A percentile compares a stretch with the other conserved stretches of the same genome.
These are phyloP conservation scores for Ophiocordyceps camponoti-rufipedis DNA, from an alignment of 2,329 filamentous ascomycete genomes.

Conservation along the genomic window DNA sequence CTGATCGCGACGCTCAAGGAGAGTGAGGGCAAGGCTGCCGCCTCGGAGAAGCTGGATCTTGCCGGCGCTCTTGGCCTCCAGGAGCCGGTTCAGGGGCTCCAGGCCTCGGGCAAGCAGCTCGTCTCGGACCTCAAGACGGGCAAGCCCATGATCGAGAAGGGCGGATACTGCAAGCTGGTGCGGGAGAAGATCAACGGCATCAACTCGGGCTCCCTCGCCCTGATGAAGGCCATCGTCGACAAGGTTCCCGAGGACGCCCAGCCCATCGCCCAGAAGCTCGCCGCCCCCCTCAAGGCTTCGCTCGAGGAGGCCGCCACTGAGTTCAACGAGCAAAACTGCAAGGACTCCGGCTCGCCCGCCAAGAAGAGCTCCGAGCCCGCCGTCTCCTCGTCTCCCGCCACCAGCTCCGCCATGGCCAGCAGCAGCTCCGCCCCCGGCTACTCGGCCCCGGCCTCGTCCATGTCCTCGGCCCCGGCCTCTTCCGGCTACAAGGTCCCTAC, in stretches of 20 bases:
- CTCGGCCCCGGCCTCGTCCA: background rate
- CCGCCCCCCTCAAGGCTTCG: conserved; percentile 7
- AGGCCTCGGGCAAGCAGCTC: conserved; percentile 9
- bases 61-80: conserved; percentile 5
- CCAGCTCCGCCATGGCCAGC: background rate
- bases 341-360: conserved; percentile 5
- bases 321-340: conserved; percentile 13
- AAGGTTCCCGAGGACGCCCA: conserved; percentile 13
- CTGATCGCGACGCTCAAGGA: conserved; percentile 6
- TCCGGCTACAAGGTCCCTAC: background rate
- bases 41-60: conserved; percentile 3
- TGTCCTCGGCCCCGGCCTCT: conserved; percentile 1
- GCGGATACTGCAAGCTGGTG: conserved; percentile 10
- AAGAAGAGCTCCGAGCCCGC: background rate
- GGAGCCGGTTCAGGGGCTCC: conserved; percentile 6
- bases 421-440: background rate
- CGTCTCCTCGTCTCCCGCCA: background rate
- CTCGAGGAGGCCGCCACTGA: conserved; percentile 7
- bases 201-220: conserved; percentile 7
- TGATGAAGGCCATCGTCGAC: conserved; percentile 11
- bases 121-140: conserved; percentile 8
- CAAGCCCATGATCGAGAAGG: conserved; percentile 11
- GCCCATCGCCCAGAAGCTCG: conserved; percentile 9
- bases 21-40: conserved; percentile 4
- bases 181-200: conserved; percentile 8